phyloP scores from a whole-genome alignment of 495 filamentous ascomycete genomes.

The Pseudevernia furfuracea region DNA sequence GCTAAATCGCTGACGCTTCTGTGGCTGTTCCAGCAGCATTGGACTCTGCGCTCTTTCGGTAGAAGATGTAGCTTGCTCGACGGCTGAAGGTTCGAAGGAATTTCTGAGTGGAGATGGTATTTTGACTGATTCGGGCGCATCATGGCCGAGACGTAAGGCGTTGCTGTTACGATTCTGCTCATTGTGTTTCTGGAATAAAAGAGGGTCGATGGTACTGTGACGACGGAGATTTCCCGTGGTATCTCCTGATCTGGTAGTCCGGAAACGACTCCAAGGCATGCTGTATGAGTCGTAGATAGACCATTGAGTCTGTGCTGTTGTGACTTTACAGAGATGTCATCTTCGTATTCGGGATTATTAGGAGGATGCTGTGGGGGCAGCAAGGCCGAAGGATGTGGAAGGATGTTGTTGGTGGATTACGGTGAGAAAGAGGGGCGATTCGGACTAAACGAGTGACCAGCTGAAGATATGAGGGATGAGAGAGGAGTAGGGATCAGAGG shows the following conservation, averaged over 20 bases:
- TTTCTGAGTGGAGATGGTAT: slow-evolving; percentile 20
- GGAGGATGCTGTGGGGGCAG: neutral
- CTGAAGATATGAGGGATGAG: neutral
- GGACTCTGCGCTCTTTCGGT: slow-evolving; percentile 12
- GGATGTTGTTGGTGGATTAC: neutral
- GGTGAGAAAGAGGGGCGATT: neutral
- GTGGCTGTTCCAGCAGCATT: slow-evolving; percentile 10
- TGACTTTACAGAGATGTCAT: neutral
- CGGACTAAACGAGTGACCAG: slow-evolving; percentile 17
- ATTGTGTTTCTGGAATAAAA: slow-evolving; percentile 22
- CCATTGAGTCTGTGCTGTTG: slow-evolving; percentile 17
- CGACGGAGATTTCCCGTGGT: slow-evolving; percentile 28
- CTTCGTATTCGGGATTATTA: neutral
- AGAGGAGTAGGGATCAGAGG: neutral
- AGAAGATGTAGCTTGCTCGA: slow-evolving; percentile 10
- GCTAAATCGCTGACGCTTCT: slow-evolving; percentile 64
- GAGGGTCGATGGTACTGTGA: slow-evolving; percentile 34
- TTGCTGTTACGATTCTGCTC: slow-evolving; percentile 16
- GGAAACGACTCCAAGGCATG: slow-evolving; percentile 35
- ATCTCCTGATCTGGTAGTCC: slow-evolving; percentile 30
- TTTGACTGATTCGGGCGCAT: slow-evolving; percentile 4
- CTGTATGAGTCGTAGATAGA: slow-evolving; percentile 5
- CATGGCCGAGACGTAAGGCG: slow-evolving; percentile 7
- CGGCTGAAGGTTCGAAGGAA: slow-evolving; percentile 16
- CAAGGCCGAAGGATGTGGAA: neutral